Conservation (phyloP, 352 stramenopile species). For the Chloridella minuta region DNA sequence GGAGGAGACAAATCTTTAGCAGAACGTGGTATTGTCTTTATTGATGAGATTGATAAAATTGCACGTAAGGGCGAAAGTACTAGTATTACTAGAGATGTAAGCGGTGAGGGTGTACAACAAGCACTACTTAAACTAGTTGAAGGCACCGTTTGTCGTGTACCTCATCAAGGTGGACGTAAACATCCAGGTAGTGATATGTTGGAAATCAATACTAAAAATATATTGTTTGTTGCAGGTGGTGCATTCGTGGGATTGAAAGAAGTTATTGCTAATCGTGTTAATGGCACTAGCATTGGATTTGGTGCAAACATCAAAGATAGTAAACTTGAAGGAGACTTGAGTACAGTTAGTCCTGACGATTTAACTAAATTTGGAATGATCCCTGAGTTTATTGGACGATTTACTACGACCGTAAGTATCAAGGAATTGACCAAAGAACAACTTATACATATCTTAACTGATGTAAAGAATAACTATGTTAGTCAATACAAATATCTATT, state of each 20-base stretch:
- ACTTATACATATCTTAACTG: too few relatives aligned
- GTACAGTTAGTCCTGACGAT: slow-evolving; percentile 70
- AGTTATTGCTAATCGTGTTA: slow-evolving; percentile 57
- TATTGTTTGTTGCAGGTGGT: slow-evolving; percentile 89
- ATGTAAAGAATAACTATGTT: too few relatives aligned
- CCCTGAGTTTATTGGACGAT: too few relatives aligned
- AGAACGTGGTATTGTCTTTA: slow-evolving; percentile 82
- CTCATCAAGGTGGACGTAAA: slow-evolving; percentile 77
- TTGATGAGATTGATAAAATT: slow-evolving; percentile 93
- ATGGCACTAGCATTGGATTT: slow-evolving; percentile 72
- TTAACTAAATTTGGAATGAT: slow-evolving; percentile 24
- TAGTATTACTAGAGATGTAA: slow-evolving; percentile 72
- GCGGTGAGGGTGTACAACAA: slow-evolving; percentile 85
- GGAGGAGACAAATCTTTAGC: slow-evolving; percentile 69
- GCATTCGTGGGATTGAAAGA: slow-evolving; percentile 79
- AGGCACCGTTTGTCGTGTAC: slow-evolving; percentile 75
- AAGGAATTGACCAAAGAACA: too few relatives aligned
- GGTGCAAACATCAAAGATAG: slow-evolving; percentile 22
- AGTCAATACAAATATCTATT: too few relatives aligned
- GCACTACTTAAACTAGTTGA: slow-evolving; percentile 94
- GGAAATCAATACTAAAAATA: slow-evolving; percentile 91
- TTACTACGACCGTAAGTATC: too few relatives aligned
- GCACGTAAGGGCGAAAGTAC: slow-evolving; percentile 43
- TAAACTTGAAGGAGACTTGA: slow-evolving; percentile 21
- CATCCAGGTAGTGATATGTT: slow-evolving; percentile 76